phyloP scores from a whole-genome alignment of 2,329 filamentous ascomycete species.

The Sporothrix dimorphospora region DNA sequence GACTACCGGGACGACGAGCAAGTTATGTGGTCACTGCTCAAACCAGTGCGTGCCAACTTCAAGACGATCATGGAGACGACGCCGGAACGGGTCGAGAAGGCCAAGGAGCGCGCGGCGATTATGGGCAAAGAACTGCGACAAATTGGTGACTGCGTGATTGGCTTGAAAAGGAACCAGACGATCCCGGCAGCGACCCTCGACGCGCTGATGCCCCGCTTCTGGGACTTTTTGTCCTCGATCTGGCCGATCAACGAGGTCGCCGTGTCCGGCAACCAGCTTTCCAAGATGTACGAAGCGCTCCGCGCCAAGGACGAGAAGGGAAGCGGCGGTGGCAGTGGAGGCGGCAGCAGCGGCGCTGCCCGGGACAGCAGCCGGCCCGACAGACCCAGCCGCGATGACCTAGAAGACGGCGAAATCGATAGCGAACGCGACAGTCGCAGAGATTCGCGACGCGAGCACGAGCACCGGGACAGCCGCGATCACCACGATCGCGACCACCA shows the following conservation, averaged over 20 bases:
- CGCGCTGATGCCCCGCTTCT: conserved; percentile 44
- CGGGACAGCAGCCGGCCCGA: conserved; percentile 31
- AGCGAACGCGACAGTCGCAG: conserved; percentile 43
- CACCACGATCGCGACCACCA: conserved; percentile 40
- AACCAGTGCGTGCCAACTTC: conserved; percentile 44
- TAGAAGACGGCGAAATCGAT: conserved; percentile 46
- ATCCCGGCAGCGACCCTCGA: conserved; percentile 40
- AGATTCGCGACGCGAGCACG: conserved; percentile 39
- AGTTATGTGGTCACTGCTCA: conserved; percentile 46
- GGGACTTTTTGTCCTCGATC: conserved; percentile 46
- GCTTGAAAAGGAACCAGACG: conserved; percentile 40
- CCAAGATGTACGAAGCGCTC: conserved; percentile 44
- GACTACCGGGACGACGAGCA: conserved; percentile 42
- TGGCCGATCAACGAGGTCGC: conserved; percentile 46
- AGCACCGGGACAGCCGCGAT: conserved; percentile 28
- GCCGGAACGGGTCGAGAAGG: conserved; percentile 38
- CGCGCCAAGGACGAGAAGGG: conserved; percentile 41
- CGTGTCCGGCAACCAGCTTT: conserved; percentile 43
- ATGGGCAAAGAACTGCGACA: conserved; percentile 44
- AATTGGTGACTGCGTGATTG: conserved; percentile 44
- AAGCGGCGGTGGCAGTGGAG: conserved; percentile 32
- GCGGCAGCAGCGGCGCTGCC: neutral
- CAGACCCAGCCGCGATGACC: conserved; percentile 38
- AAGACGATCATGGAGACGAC: conserved; percentile 44
- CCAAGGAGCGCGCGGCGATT: conserved; percentile 44